These are phyloP conservation scores for Aquilaria sinensis DNA, from an alignment of 345 rosid genomes.

Conservation along the genomic window DNA sequence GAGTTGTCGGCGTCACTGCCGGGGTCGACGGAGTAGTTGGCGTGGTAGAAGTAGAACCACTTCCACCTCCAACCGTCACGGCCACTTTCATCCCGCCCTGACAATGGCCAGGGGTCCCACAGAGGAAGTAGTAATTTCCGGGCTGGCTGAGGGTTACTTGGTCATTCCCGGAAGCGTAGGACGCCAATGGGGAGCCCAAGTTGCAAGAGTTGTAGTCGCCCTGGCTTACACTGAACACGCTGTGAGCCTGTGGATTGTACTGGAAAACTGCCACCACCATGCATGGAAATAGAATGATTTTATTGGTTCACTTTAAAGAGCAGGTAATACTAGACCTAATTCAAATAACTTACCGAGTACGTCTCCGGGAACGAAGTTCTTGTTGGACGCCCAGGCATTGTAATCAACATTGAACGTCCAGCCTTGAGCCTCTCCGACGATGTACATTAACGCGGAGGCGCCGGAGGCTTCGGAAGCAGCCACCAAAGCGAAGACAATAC, in stretches of 20 bases:
- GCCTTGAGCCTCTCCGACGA: too few relatives aligned
- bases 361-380: too few relatives aligned
- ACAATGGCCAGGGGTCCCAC: conserved; percentile 8
- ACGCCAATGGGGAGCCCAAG: background rate
- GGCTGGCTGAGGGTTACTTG: background rate
- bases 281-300: too few relatives aligned
- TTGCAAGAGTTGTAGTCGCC: conserved; percentile 2
- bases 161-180: conserved; percentile 4
- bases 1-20: too few relatives aligned
- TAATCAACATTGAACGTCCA: too few relatives aligned
- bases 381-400: too few relatives aligned
- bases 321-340: too few relatives aligned
- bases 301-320: too few relatives aligned
- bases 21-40: background rate
- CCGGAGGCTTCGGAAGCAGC: too few relatives aligned
- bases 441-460: too few relatives aligned
- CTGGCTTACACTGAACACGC: conserved; percentile 1
- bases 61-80: background rate
- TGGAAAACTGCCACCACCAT: conserved; percentile 1
- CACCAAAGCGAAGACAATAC: too few relatives aligned
- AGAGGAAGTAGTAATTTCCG: conserved; percentile 5
- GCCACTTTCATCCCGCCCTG: background rate
- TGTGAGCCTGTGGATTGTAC: background rate
- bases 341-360: too few relatives aligned
- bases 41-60: background rate